phyloP scores from a whole-genome alignment of 345 rosid genomes.

The Syzygium oleosum region DNA sequence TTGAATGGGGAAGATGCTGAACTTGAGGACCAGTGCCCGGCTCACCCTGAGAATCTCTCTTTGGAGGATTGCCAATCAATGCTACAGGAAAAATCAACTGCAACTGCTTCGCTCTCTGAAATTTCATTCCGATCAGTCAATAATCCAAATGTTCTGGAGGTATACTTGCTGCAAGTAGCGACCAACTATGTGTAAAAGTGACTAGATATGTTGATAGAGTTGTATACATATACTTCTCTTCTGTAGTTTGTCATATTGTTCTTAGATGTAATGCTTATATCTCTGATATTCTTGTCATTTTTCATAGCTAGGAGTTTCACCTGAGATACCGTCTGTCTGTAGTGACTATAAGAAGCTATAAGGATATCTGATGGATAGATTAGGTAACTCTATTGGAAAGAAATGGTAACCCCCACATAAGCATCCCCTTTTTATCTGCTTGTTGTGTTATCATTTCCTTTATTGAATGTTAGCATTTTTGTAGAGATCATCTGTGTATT shows the following conservation, averaged over 20 bases:
- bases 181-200: background rate
- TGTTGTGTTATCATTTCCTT: background rate
- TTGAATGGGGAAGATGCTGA: slow-evolving; percentile 11
- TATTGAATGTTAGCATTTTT: background rate
- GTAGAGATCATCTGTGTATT: background rate
- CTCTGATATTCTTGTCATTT: background rate
- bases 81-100: slow-evolving; percentile 4
- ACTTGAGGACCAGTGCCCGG: slow-evolving; percentile 36
- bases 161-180: slow-evolving; percentile 3
- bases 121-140: slow-evolving; percentile 9
- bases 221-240: background rate
- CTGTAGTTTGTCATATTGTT: background rate
- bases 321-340: background rate
- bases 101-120: slow-evolving; percentile 7
- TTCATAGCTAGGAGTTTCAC: background rate
- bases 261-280: background rate
- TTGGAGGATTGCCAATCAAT: slow-evolving; percentile 10
- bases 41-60: slow-evolving; percentile 11
- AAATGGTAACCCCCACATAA: background rate
- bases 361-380: background rate
- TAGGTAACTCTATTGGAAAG: background rate
- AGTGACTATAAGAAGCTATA: background rate
- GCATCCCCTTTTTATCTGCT: background rate
- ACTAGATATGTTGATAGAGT: background rate
- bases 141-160: slow-evolving; percentile 20